Evolutionary conservation across 2,329 filamentous ascomycete genomes (phyloP).

Genomic region (Colletotrichum sp.): DNA sequence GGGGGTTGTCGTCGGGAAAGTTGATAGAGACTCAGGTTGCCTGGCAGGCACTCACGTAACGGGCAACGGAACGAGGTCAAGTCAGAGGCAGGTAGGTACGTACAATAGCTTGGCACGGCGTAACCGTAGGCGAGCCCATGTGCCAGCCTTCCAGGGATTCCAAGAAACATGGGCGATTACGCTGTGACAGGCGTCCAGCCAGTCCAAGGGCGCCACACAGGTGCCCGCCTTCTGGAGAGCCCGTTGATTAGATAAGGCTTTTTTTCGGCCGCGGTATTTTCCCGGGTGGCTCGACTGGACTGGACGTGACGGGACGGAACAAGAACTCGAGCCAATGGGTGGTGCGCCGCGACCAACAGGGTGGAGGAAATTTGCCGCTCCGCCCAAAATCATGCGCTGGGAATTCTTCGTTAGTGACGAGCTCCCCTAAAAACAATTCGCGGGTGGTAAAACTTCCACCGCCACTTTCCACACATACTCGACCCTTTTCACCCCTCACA

Average conservation of each 20-base stretch:
- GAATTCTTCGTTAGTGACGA: conserved; percentile 3
- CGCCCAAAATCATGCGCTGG: conserved; percentile 33
- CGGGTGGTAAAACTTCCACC: conserved; percentile 4
- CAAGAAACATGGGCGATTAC: conserved; percentile 5
- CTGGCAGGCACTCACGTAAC: conserved; percentile 15
- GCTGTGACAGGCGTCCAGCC: not conserved
- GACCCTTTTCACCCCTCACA: not conserved
- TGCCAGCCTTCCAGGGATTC: conserved; percentile 10
- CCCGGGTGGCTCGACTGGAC: conserved; percentile 26
- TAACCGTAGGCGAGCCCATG: not conserved
- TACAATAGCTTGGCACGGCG: conserved; percentile 17
- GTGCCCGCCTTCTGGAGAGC: not conserved
- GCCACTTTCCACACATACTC: not conserved
- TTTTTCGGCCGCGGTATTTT: conserved; percentile 10
- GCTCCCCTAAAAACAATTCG: conserved; percentile 20
- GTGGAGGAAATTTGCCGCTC: conserved; percentile 32
- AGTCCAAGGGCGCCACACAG: not conserved
- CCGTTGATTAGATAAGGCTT: conserved; percentile 30
- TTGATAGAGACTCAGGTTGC: conserved; percentile 7
- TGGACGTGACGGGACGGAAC: not conserved
- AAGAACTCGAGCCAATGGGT: conserved; percentile 31
- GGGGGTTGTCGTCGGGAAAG: conserved; percentile 5
- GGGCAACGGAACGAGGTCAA: not conserved
- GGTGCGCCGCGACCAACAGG: conserved; percentile 24
- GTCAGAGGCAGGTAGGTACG: not conserved